Evolutionary conservation across 202 grass and related monocot genomes (phyloP).

Genomic region (Schoenoplectus tabernaemontani): DNA sequence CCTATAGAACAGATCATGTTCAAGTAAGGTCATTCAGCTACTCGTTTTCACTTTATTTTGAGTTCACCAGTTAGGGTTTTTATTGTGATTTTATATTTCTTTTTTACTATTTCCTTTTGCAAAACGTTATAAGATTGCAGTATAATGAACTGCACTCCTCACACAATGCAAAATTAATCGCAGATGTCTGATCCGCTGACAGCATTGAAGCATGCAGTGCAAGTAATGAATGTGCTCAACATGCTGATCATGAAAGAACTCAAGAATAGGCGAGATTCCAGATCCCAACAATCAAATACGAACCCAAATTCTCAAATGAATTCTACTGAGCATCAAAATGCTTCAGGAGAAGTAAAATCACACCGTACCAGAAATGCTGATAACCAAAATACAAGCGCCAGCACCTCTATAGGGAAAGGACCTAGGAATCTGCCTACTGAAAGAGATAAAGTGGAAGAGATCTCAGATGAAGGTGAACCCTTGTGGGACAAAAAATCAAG

Average conservation of each 20-base stretch:
- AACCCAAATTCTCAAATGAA: neutral
- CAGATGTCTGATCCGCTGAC: constrained; percentile 59
- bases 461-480: neutral
- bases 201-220: constrained; percentile 68
- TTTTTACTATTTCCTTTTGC: neutral
- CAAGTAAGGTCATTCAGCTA: too few species aligned
- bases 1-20: too few species aligned
- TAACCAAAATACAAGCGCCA: neutral
- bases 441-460: neutral
- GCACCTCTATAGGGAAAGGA: neutral
- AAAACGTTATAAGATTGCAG: neutral
- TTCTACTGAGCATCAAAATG: neutral
- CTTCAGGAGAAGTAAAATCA: neutral
- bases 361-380: neutral
- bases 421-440: neutral
- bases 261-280: constrained; percentile 27
- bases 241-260: constrained; percentile 50
- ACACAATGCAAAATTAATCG: constrained; percentile 13
- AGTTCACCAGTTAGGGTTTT: neutral
- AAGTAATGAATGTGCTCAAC: too few species aligned
- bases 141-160: neutral
- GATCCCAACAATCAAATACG: neutral
- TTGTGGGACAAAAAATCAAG: constrained; percentile 5
- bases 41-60: neutral
- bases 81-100: neutral